Conservation (phyloP, 805 yeast genomes). For the Tetrapisispora phaffii region DNA sequence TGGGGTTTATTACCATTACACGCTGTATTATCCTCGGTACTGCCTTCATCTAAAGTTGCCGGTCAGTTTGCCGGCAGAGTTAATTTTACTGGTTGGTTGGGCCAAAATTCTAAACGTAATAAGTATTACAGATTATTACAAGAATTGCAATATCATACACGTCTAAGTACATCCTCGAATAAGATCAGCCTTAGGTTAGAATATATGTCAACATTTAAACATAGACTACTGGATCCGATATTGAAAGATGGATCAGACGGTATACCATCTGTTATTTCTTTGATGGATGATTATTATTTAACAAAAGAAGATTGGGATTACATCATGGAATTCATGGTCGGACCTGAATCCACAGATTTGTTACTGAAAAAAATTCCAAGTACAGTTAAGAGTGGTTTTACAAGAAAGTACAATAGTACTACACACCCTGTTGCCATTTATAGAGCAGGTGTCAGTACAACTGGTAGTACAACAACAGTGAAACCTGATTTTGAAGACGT, state of each 20-base stretch:
- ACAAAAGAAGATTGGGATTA: slow-evolving; percentile 91
- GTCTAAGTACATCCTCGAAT: slow-evolving; percentile 70
- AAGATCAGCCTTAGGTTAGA: slow-evolving; percentile 65
- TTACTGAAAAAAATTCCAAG: slow-evolving; percentile 57
- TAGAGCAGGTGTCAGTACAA: slow-evolving; percentile 50
- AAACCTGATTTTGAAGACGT: slow-evolving; percentile 32
- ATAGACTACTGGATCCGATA: slow-evolving; percentile 51
- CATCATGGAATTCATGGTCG: slow-evolving; percentile 74
- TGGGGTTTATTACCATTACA: slow-evolving; percentile 92
- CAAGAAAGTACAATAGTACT: slow-evolving; percentile 66
- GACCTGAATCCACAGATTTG: slow-evolving; percentile 39
- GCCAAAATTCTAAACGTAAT: slow-evolving; percentile 76
- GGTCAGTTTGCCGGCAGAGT: slow-evolving; percentile 63
- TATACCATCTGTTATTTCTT: slow-evolving; percentile 50
- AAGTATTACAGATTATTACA: slow-evolving; percentile 73
- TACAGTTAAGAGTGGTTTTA: slow-evolving; percentile 73
- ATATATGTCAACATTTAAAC: slow-evolving; percentile 57
- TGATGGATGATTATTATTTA: slow-evolving; percentile 76
- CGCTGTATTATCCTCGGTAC: slow-evolving; percentile 74
- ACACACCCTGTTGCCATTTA: slow-evolving; percentile 81
- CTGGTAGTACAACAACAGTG: slow-evolving; percentile 10
- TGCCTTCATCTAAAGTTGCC: slow-evolving; percentile 65
- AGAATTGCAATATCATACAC: slow-evolving; percentile 79
- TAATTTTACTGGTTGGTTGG: slow-evolving; percentile 78
- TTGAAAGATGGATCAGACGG: slow-evolving; percentile 49